Conservation (phyloP, 345 rosid genomes). For the Melaleuca alternifolia region DNA sequence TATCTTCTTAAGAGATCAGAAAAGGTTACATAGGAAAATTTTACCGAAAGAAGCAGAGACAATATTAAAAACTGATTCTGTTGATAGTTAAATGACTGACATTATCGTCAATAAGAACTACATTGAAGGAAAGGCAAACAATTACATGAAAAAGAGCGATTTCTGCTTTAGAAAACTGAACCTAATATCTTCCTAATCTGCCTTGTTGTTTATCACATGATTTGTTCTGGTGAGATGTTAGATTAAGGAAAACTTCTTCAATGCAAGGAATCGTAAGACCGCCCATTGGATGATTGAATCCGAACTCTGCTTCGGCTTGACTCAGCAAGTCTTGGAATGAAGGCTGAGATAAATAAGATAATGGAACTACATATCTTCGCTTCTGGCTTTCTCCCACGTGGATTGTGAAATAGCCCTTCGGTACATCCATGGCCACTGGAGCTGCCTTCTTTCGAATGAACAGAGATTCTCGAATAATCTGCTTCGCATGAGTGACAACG, state of each 20-base stretch:
- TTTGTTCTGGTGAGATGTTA: neutral
- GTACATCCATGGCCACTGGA: neutral
- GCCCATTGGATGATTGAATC: slow-evolving; percentile 28
- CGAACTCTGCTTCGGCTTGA: slow-evolving; percentile 25
- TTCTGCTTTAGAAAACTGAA: neutral
- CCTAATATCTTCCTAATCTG: neutral
- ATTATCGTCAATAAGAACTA: neutral
- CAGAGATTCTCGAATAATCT: neutral
- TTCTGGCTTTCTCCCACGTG: slow-evolving; percentile 25
- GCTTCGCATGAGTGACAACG: neutral
- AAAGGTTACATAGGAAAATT: neutral
- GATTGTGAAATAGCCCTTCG: slow-evolving; percentile 21
- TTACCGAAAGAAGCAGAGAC: neutral
- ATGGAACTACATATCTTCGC: slow-evolving; percentile 21
- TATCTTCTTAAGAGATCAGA: neutral
- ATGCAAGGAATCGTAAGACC: slow-evolving; percentile 26
- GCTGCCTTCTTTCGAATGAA: neutral
- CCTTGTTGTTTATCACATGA: neutral
- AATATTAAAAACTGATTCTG: no score
- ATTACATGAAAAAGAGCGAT: neutral
- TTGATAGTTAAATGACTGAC: neutral
- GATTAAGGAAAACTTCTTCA: slow-evolving; percentile 14
- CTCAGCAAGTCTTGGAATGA: slow-evolving; percentile 19
- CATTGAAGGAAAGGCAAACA: neutral
- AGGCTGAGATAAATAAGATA: slow-evolving; percentile 19